Conservation (phyloP, 495 filamentous ascomycete genomes). For the Neurospora intermedia region DNA sequence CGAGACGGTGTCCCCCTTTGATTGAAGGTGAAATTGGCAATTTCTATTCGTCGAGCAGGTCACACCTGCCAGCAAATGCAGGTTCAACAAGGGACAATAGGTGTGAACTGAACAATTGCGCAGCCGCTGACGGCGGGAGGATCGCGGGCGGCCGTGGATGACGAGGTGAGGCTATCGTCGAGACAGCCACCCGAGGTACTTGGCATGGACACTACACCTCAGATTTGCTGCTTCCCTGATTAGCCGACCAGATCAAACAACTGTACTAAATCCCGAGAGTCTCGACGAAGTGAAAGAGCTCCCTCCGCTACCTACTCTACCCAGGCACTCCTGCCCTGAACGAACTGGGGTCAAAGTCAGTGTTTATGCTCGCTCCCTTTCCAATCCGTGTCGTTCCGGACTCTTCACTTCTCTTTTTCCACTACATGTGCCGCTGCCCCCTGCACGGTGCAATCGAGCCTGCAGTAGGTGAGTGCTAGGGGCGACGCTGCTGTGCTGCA, state of each 20-base stretch:
- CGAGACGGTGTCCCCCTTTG: constrained; percentile 9
- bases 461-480: not conserved
- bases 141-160: not conserved
- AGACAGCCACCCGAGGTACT: not conserved
- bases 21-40: constrained; percentile 26
- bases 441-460: not conserved
- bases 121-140: not conserved
- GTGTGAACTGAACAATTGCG: not conserved
- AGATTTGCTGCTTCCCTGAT: not conserved
- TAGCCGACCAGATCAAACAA: not conserved
- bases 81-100: constrained; percentile 1
- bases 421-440: not conserved
- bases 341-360: not conserved
- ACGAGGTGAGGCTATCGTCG: not conserved
- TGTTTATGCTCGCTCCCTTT: not conserved
- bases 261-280: not conserved
- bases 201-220: not conserved
- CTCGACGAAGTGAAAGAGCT: not conserved
- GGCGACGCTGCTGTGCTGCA: not conserved
- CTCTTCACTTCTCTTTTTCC: not conserved
- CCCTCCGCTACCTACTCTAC: not conserved
- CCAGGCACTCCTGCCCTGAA: not conserved
- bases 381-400: not conserved
- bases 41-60: constrained; percentile 21
- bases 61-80: not conserved